Evolutionary conservation across 2,329 filamentous ascomycete species (phyloP).

Genomic region (Botrytis fabae): DNA sequence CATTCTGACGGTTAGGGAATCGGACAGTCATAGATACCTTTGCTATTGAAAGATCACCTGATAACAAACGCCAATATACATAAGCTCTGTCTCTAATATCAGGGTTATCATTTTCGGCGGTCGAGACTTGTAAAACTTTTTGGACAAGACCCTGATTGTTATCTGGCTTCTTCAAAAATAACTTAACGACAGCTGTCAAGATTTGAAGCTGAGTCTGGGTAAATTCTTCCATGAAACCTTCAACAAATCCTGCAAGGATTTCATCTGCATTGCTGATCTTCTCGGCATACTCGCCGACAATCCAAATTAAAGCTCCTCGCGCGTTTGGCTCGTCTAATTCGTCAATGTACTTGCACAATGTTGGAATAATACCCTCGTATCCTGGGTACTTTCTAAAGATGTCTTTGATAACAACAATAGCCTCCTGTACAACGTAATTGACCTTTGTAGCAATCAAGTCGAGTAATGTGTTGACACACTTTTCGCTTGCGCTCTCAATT

Average conservation of each 20-base stretch:
- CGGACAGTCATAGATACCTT: slow-evolving; percentile 56
- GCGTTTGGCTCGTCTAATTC: slow-evolving; percentile 94
- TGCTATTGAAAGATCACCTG: slow-evolving; percentile 84
- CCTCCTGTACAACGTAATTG: slow-evolving; percentile 98
- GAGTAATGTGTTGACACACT: slow-evolving; percentile 89
- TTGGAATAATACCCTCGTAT: slow-evolving; percentile 97
- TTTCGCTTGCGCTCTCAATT: slow-evolving; percentile 91
- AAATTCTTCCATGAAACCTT: slow-evolving; percentile 94
- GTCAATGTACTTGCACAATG: slow-evolving; percentile 93
- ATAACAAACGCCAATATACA: slow-evolving; percentile 95
- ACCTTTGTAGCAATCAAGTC: slow-evolving; percentile 97
- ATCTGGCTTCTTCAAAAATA: slow-evolving; percentile 95
- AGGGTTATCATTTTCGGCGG: slow-evolving; percentile 93
- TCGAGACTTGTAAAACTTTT: slow-evolving; percentile 89
- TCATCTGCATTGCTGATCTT: slow-evolving; percentile 99
- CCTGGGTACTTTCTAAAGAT: slow-evolving; percentile 97
- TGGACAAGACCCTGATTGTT: slow-evolving; percentile 89
- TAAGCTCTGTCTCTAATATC: slow-evolving; percentile 97
- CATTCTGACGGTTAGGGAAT: slow-evolving; percentile 27
- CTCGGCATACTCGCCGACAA: slow-evolving; percentile 97
- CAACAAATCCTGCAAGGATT: slow-evolving; percentile 87
- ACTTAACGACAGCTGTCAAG: slow-evolving; percentile 92
- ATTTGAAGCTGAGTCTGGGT: slow-evolving; percentile 99
- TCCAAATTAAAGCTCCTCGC: slow-evolving; percentile 92
- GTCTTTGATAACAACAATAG: slow-evolving; percentile 98